phyloP scores from a whole-genome alignment of 352 stramenopile genomes.

The Aphanomyces stellatus region DNA sequence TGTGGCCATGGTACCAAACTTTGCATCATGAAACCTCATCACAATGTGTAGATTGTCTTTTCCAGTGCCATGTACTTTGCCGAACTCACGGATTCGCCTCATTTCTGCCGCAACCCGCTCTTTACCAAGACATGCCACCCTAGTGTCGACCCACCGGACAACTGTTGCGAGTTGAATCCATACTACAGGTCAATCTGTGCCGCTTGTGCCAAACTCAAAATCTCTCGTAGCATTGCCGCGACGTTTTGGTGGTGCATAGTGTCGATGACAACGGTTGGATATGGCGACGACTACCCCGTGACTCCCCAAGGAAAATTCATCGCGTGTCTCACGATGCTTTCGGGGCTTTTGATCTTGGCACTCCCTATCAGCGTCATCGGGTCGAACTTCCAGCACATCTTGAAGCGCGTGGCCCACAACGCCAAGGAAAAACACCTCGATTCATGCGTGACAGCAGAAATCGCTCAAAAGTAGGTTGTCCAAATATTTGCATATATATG shows the following conservation, averaged over 20 bases:
- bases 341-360: conserved; percentile 80
- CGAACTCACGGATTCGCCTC: conserved; percentile 38
- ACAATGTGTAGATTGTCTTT: conserved; percentile 48
- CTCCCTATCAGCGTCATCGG: conserved; percentile 87
- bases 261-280: conserved; percentile 88
- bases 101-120: conserved; percentile 41
- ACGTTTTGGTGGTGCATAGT: conserved; percentile 88
- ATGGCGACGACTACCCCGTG: conserved; percentile 80
- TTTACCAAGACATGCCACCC: background rate
- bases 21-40: background rate
- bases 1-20: conserved; percentile 41
- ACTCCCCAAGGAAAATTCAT: conserved; percentile 64
- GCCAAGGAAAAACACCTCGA: conserved; percentile 75
- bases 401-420: conserved; percentile 69
- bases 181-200: background rate
- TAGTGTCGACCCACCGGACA: background rate
- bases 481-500: background rate
- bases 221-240: conserved; percentile 44
- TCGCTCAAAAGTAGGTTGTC: background rate
- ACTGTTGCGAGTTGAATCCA: conserved; percentile 10
- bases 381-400: conserved; percentile 78
- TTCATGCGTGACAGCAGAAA: conserved; percentile 19
- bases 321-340: conserved; percentile 59
- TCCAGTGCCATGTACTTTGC: conserved; percentile 79
- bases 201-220: background rate